phyloP scores from a whole-genome alignment of 1,139 yeast genomes.

The Saccharomyces hybrid region DNA sequence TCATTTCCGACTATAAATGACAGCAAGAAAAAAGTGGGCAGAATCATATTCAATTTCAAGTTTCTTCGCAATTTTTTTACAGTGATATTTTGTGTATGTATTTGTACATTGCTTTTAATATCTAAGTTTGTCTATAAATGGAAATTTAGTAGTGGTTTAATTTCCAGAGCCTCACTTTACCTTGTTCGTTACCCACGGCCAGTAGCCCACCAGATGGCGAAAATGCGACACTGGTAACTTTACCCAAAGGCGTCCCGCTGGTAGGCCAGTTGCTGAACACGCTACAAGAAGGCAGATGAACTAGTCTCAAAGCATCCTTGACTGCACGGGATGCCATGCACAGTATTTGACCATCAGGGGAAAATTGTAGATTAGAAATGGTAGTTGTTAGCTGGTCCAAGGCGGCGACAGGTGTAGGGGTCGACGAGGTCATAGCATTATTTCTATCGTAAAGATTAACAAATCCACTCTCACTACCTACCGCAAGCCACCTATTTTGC shows the following conservation, averaged over 20 bases:
- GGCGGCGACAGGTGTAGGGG: slow-evolving; percentile 36
- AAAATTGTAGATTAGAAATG: slow-evolving; percentile 64
- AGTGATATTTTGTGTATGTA: neutral
- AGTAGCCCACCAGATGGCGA: slow-evolving; percentile 78
- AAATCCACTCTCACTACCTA: slow-evolving; percentile 84
- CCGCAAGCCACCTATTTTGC: slow-evolving; percentile 73
- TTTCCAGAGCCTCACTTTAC: slow-evolving; percentile 85
- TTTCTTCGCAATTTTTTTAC: neutral
- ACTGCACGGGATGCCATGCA: slow-evolving; percentile 81
- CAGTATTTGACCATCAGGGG: slow-evolving; percentile 83
- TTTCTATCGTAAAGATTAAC: slow-evolving; percentile 73
- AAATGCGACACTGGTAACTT: slow-evolving; percentile 76
- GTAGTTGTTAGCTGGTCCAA: slow-evolving; percentile 79
- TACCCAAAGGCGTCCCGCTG: slow-evolving; percentile 89
- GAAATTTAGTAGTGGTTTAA: slow-evolving; percentile 68
- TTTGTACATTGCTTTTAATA: neutral
- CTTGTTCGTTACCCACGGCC: slow-evolving; percentile 86
- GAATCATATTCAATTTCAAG: neutral
- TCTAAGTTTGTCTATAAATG: neutral
- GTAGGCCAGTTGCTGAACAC: slow-evolving; percentile 97
- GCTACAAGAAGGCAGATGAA: slow-evolving; percentile 81
- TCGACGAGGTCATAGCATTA: slow-evolving; percentile 5
- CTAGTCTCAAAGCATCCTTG: slow-evolving; percentile 78
- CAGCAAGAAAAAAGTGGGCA: neutral
- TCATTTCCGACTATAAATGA: neutral